These are phyloP conservation scores for Infundibulicybe gibba DNA, from an alignment of 768 basidiomycete genomes.

Conservation along the genomic window DNA sequence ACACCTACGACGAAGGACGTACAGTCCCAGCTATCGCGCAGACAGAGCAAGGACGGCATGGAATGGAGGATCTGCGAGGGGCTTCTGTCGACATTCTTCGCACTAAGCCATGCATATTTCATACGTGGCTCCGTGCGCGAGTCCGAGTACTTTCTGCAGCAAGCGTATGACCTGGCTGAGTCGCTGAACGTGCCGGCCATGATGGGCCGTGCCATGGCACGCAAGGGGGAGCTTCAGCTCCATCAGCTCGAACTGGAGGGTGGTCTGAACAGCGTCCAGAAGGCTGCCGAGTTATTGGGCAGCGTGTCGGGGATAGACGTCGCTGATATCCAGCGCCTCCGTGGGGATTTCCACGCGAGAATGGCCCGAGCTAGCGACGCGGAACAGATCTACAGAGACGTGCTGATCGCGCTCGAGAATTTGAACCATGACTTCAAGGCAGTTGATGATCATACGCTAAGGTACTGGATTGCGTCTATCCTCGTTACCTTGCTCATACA, in stretches of 20 bases:
- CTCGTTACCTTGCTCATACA: constrained; percentile 3
- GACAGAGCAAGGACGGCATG: constrained; percentile 45
- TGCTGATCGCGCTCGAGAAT: constrained; percentile 56
- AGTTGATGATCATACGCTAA: constrained; percentile 42
- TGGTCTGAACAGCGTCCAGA: constrained; percentile 49
- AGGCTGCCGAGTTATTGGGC: constrained; percentile 43
- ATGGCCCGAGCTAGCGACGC: constrained; percentile 42
- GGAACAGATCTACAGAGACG: constrained; percentile 49
- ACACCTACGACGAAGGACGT: constrained; percentile 6
- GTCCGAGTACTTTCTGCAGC: constrained; percentile 78
- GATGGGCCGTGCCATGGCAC: constrained; percentile 59
- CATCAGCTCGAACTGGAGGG: constrained; percentile 57
- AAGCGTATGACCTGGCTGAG: constrained; percentile 70
- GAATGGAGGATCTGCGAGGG: constrained; percentile 80
- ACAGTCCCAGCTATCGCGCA: constrained; percentile 18
- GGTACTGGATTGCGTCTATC: constrained; percentile 28
- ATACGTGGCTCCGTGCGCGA: constrained; percentile 79
- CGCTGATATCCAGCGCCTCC: constrained; percentile 53
- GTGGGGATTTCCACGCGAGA: constrained; percentile 48
- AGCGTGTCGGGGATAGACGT: constrained; percentile 52
- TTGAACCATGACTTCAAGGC: constrained; percentile 51
- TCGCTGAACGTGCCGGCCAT: constrained; percentile 65
- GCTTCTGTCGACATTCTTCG: constrained; percentile 62
- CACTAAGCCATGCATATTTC: constrained; percentile 61
- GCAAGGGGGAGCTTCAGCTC: constrained; percentile 68